phyloP scores from a whole-genome alignment of 2,329 filamentous ascomycete genomes.

The Fusarium foetens region DNA sequence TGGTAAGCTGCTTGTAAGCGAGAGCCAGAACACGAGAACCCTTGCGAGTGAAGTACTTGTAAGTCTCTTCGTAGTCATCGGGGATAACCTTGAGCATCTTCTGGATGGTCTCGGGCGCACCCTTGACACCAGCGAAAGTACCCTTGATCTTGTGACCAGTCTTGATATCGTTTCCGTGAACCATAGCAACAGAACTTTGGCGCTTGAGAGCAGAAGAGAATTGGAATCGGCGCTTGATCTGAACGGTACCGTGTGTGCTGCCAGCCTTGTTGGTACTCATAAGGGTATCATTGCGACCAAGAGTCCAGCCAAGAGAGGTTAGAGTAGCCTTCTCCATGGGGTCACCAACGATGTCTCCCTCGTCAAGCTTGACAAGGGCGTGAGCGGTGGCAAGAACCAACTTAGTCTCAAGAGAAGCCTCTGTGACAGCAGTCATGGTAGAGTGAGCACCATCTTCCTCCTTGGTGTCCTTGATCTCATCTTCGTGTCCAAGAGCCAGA shows the following conservation, averaged over 20 bases:
- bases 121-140: conserved; percentile 96
- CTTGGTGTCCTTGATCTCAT: conserved; percentile 70
- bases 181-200: conserved; percentile 91
- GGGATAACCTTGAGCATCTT: conserved; percentile 89
- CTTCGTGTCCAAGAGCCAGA: conserved; percentile 73
- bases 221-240: conserved; percentile 96
- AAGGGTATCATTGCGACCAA: conserved; percentile 90
- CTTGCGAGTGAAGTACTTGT: conserved; percentile 96
- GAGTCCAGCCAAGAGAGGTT: conserved; percentile 86
- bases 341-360: conserved; percentile 96
- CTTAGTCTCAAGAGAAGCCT: conserved; percentile 83
- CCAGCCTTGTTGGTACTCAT: conserved; percentile 64
- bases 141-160: conserved; percentile 81
- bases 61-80: conserved; percentile 94
- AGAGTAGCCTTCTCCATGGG: conserved; percentile 99
- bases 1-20: conserved; percentile 90
- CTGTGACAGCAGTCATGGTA: conserved; percentile 75
- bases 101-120: conserved; percentile 95
- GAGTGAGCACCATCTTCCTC: conserved; percentile 87
- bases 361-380: conserved; percentile 93
- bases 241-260: conserved; percentile 73
- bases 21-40: conserved; percentile 94
- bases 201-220: conserved; percentile 97
- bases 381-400: conserved; percentile 95
- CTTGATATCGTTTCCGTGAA: conserved; percentile 75